phyloP scores from a whole-genome alignment of 2,329 filamentous ascomycete genomes.

The Arthroderma sp. region DNA sequence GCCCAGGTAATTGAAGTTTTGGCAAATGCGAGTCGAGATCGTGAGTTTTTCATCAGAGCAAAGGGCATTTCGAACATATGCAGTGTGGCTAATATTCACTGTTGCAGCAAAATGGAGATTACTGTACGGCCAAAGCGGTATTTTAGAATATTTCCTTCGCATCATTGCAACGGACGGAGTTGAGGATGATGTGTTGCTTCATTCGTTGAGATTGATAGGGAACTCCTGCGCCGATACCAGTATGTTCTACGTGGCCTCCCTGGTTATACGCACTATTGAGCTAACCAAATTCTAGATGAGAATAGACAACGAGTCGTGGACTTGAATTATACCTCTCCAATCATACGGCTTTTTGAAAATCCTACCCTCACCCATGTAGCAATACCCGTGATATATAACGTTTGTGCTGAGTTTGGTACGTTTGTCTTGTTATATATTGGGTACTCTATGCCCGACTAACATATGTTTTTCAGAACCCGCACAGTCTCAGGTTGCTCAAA shows the following conservation, averaged over 20 bases:
- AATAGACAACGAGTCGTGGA: conserved; percentile 29
- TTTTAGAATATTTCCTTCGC: conserved; percentile 30
- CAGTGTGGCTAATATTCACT: not conserved
- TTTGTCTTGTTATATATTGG: not conserved
- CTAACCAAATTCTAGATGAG: conserved; percentile 19
- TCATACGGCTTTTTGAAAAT: conserved; percentile 24
- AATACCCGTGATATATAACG: conserved; percentile 33
- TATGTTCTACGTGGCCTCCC: conserved; percentile 11
- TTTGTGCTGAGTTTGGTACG: conserved; percentile 33
- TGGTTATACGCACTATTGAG: not conserved
- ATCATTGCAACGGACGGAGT: conserved; percentile 20
- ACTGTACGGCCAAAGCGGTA: conserved; percentile 26
- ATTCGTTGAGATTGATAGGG: conserved; percentile 30
- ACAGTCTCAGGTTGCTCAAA: conserved; percentile 25
- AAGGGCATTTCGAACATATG: not conserved
- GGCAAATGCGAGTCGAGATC: conserved; percentile 30
- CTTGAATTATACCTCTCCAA: conserved; percentile 25
- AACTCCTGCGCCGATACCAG: conserved; percentile 35
- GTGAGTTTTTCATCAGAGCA: conserved; percentile 18
- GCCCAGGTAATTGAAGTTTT: conserved; percentile 24
- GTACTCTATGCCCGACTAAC: not conserved
- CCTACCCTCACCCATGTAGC: conserved; percentile 25
- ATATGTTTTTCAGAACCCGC: conserved; percentile 21
- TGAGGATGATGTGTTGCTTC: conserved; percentile 22
- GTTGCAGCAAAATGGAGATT: conserved; percentile 26